These are phyloP conservation scores for Maudiozyma turicensis DNA, from an alignment of 805 yeast genomes.

Conservation along the genomic window DNA sequence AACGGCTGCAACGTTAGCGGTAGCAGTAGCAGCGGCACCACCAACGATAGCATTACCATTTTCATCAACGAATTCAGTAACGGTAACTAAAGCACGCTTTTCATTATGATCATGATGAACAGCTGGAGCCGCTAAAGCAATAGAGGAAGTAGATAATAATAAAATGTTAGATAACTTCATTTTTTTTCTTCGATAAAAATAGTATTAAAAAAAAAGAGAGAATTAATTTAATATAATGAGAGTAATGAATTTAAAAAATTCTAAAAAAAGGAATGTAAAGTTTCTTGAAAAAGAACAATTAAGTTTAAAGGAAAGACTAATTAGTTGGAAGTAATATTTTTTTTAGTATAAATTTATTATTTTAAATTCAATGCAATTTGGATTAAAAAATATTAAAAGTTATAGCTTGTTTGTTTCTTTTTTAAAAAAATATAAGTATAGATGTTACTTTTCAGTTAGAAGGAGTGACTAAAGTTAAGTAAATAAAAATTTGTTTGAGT, in stretches of 20 bases:
- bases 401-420: no score
- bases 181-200: background rate
- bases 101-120: constrained; percentile 20
- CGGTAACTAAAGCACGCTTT: constrained; percentile 27
- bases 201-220: background rate
- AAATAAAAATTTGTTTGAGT: background rate
- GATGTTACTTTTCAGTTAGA: background rate
- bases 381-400: no score
- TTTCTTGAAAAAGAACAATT: background rate
- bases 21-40: constrained; percentile 11
- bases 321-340: constrained; percentile 5
- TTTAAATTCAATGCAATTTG: no score
- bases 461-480: constrained; percentile 1
- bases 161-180: constrained; percentile 20
- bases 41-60: constrained; percentile 20
- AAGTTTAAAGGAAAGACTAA: constrained; percentile 7
- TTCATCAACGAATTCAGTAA: constrained; percentile 26
- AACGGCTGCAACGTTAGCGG: constrained; percentile 19
- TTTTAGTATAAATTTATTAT: no score
- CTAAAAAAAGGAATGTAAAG: background rate
- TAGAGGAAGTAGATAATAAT: constrained; percentile 16
- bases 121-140: constrained; percentile 25
- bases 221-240: background rate
- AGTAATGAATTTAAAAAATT: background rate
- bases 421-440: background rate